A percentile compares a stretch with the other conserved stretches of the same genome.
Evolutionary conservation across 2,329 filamentous ascomycete species (phyloP).

Genomic region (Alternaria gaisen): DNA sequence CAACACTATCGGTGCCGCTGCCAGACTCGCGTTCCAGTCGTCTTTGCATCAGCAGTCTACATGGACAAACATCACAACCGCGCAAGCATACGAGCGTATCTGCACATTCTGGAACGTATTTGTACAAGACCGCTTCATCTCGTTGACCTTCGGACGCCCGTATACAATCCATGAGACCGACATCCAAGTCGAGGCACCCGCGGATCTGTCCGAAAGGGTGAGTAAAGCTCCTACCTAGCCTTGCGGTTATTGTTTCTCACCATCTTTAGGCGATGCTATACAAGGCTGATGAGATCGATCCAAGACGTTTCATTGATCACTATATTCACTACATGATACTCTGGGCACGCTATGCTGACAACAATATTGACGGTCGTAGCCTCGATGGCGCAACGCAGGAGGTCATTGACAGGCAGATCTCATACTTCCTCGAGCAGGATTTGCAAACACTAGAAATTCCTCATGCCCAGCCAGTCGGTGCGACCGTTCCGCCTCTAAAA

Average conservation of each 20-base stretch:
- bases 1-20: constrained; percentile 40
- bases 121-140: constrained; percentile 39
- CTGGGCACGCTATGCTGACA: constrained; percentile 37
- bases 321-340: constrained; percentile 35
- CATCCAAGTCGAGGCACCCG: constrained; percentile 37
- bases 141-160: constrained; percentile 42
- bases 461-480: neutral
- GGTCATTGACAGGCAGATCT: constrained; percentile 22
- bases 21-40: constrained; percentile 39
- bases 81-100: constrained; percentile 34
- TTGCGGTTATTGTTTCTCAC: neutral
- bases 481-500: neutral
- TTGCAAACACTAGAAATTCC: constrained; percentile 6
- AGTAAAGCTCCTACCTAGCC: neutral
- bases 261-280: constrained; percentile 19
- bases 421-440: constrained; percentile 13
- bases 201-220: constrained; percentile 29
- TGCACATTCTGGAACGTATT: constrained; percentile 44
- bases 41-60: constrained; percentile 40
- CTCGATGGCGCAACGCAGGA: constrained; percentile 14
- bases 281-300: constrained; percentile 14
- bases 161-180: constrained; percentile 41
- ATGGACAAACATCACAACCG: constrained; percentile 22
- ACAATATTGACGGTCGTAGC: constrained; percentile 33
- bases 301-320: constrained; percentile 26